phyloP scores from a whole-genome alignment of 306 rosid species.

The Argentina anserina region DNA sequence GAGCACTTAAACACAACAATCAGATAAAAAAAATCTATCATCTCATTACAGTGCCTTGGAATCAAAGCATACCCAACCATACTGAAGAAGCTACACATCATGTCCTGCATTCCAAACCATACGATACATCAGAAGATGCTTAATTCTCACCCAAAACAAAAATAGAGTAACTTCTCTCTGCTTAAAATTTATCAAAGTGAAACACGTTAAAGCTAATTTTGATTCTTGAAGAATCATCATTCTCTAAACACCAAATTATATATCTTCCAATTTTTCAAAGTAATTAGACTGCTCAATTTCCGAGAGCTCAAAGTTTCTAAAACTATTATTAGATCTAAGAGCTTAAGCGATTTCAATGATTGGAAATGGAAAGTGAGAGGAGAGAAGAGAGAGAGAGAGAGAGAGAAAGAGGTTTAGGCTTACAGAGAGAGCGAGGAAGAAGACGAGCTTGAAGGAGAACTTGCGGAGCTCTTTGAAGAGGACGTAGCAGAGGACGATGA shows the following conservation, averaged over 20 bases:
- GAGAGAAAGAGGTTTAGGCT: slow-evolving; percentile 61
- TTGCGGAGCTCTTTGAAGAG: slow-evolving; percentile 99
- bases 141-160: background rate
- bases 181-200: background rate
- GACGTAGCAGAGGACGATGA: slow-evolving; percentile 91
- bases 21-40: slow-evolving; percentile 19
- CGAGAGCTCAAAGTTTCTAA: background rate
- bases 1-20: slow-evolving; percentile 18
- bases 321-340: slow-evolving; percentile 21
- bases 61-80: slow-evolving; percentile 69
- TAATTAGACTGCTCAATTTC: background rate
- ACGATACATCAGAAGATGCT: slow-evolving; percentile 29
- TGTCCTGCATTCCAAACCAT: slow-evolving; percentile 63
- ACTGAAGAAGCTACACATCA: slow-evolving; percentile 98
- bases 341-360: background rate
- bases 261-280: background rate
- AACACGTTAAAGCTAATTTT: too few species aligned
- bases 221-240: too few species aligned
- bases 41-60: slow-evolving; percentile 10
- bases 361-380: slow-evolving; percentile 1
- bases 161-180: too few species aligned
- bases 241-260: background rate
- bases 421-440: slow-evolving; percentile 92
- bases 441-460: slow-evolving; percentile 98
- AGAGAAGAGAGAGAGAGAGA: slow-evolving; percentile 36